These are phyloP conservation scores for Boletus pseudo-olivaceus DNA, from an alignment of 768 basidiomycete species.

Conservation along the genomic window DNA sequence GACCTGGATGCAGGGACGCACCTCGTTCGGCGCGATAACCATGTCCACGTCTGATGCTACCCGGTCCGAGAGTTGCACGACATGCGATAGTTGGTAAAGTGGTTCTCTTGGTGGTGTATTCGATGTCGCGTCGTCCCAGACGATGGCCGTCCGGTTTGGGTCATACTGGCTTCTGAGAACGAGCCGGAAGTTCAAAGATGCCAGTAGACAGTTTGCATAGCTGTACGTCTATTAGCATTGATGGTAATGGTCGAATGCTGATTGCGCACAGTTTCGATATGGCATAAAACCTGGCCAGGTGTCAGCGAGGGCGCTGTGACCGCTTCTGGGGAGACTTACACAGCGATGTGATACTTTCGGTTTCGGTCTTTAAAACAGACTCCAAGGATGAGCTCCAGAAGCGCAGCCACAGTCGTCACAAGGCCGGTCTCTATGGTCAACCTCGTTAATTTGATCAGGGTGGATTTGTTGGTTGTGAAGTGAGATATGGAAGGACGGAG, in stretches of 20 bases:
- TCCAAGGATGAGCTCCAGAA: slow-evolving; percentile 18
- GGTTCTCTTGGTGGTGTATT: not conserved
- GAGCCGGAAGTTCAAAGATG: slow-evolving; percentile 14
- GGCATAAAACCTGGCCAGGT: slow-evolving; percentile 4
- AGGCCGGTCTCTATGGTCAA: slow-evolving; percentile 26
- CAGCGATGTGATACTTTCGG: slow-evolving; percentile 17
- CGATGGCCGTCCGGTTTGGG: not conserved
- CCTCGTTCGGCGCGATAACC: not conserved
- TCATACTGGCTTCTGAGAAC: slow-evolving; percentile 6
- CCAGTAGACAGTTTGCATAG: slow-evolving; percentile 18
- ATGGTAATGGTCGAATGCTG: not conserved
- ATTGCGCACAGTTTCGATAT: slow-evolving; percentile 15
- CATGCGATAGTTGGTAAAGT: not conserved
- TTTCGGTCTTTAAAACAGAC: too few relatives aligned
- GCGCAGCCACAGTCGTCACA: slow-evolving; percentile 16
- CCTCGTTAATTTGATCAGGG: slow-evolving; percentile 12
- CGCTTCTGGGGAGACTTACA: slow-evolving; percentile 9
- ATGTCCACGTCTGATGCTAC: not conserved
- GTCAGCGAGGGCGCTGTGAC: not conserved
- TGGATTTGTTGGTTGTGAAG: slow-evolving; percentile 1
- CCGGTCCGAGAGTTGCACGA: not conserved
- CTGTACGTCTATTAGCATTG: not conserved
- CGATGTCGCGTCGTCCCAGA: slow-evolving; percentile 1
- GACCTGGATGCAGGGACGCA: not conserved
- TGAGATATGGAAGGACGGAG: slow-evolving; percentile 9